Percentiles rank a stretch among this genome's conserved stretches.
phyloP scores from a whole-genome alignment of 352 stramenopile species.

The Sclerospora graminicola region DNA sequence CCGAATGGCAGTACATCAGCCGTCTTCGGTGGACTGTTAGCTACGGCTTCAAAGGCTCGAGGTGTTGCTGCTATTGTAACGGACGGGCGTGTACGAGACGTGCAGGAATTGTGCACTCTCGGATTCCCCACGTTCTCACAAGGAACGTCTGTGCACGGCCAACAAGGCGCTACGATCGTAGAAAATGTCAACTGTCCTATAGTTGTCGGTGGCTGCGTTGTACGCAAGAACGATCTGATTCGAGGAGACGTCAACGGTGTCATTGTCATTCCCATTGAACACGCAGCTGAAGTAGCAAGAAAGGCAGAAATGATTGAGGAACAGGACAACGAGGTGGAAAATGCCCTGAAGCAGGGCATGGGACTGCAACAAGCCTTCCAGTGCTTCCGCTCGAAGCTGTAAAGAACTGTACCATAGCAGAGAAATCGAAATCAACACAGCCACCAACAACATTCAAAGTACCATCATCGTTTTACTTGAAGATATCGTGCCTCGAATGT shows the following conservation, averaged over 20 bases:
- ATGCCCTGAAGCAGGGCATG: slow-evolving; percentile 62
- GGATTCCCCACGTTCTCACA: slow-evolving; percentile 58
- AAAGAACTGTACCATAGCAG: slow-evolving; percentile 2
- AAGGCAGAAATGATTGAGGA: slow-evolving; percentile 71
- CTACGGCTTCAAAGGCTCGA: slow-evolving; percentile 58
- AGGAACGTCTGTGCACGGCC: slow-evolving; percentile 67
- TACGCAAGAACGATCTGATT: slow-evolving; percentile 68
- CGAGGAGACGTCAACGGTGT: slow-evolving; percentile 73
- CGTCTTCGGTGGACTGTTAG: slow-evolving; percentile 64
- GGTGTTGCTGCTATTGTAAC: slow-evolving; percentile 59
- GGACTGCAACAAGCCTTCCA: slow-evolving; percentile 59
- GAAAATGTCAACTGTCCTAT: slow-evolving; percentile 55
- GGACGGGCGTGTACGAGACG: slow-evolving; percentile 61
- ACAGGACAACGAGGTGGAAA: slow-evolving; percentile 70
- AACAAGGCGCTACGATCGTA: slow-evolving; percentile 49
- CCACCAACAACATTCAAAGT: no score
- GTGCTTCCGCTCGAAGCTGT: slow-evolving; percentile 51
- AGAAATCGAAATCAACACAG: no score
- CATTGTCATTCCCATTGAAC: slow-evolving; percentile 60
- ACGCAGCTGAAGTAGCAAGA: slow-evolving; percentile 49
- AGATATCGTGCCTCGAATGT: slow-evolving; percentile 16
- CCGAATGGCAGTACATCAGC: slow-evolving; percentile 37
- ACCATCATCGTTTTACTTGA: slow-evolving; percentile 10
- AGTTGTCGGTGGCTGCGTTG: slow-evolving; percentile 58
- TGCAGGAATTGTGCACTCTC: slow-evolving; percentile 61